Evolutionary conservation across 768 basidiomycete species (phyloP), one percentile per base, ranked within the genome.

Genomic region (Artomyces pyxidatus): DNA sequence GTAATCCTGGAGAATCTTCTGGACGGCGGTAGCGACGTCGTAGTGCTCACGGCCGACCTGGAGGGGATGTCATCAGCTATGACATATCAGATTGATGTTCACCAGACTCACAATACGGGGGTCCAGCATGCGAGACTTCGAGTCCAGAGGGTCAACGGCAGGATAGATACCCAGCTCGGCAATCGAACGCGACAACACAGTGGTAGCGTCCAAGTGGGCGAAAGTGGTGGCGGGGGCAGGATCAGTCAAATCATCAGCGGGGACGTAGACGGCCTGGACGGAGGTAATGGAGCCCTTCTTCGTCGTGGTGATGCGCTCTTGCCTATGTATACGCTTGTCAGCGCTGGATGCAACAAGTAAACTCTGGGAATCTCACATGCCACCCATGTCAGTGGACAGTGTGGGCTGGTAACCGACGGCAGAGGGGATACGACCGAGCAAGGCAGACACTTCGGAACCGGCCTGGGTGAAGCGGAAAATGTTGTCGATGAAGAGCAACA

Each of bases 381-480:
- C 82, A 91, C 96, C 96, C 96, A 99, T 99, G 71, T 99, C 96
- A 66, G 96, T 99, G 58, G 96, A 97, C 53, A 98, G 86, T 46
- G 96, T 98, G 66, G 96, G 96, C 69, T 99, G 96, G 76, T 99
- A 99, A 83, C 96, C 96, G 80, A 99, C 96, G 57, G 96, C 96
- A 59, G 96, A 98, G 59, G 96, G 96, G 65, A 98, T 99, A 91
- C 96, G 96, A 80, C 96, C 96, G 59, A 98, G 88, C 62, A 99
- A 72, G 57, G 96, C 96, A 74, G 96, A 99, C 78, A 98, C 96
- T 69, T 98, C 96, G 57, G 96, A 99, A 85, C 96, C 96, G 64
- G 96, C 96, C 71, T 98, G 96, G 61, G 96, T 99, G 89, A 99
- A 99, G 67, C 96, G 94, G 96, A 99, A 99, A 74, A 99, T 99